phyloP scores from a whole-genome alignment of 768 basidiomycete species.

The Lentinula raphanica region DNA sequence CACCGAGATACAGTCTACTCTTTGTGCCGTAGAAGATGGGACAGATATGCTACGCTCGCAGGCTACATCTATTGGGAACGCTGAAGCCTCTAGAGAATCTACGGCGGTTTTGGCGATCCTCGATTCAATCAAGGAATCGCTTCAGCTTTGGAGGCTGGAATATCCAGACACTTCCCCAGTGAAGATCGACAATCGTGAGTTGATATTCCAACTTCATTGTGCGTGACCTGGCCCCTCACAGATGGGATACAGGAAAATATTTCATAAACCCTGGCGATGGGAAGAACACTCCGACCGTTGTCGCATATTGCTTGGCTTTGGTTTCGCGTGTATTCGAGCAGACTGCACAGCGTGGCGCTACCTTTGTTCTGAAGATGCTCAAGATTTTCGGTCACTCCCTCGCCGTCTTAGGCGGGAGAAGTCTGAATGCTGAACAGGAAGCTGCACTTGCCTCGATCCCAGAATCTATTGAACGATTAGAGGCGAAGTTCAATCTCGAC shows the following conservation, averaged over 20 bases:
- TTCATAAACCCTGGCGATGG: background rate
- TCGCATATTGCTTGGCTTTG: constrained; percentile 1
- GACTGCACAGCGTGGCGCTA: background rate
- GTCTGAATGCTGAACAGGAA: background rate
- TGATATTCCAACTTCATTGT: background rate
- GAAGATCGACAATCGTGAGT: background rate
- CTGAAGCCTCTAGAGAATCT: background rate
- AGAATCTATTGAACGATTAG: background rate
- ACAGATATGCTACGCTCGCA: background rate
- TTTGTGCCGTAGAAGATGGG: background rate
- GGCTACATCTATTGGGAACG: background rate
- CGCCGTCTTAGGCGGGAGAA: background rate
- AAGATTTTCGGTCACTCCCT: background rate
- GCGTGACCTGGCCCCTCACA: background rate
- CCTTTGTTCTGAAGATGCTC: background rate
- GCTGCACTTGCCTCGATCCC: background rate
- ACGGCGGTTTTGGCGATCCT: background rate
- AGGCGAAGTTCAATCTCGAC: constrained; percentile 1
- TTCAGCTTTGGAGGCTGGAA: background rate
- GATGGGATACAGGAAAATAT: background rate
- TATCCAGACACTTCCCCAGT: background rate
- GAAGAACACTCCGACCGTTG: background rate
- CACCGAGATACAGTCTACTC: background rate
- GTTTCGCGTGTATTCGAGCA: background rate
- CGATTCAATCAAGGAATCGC: background rate